Percentiles rank a stretch among this genome's conserved stretches.
phyloP scores from a whole-genome alignment of 2,329 filamentous ascomycete genomes.

The Cladophialophora immunda region DNA sequence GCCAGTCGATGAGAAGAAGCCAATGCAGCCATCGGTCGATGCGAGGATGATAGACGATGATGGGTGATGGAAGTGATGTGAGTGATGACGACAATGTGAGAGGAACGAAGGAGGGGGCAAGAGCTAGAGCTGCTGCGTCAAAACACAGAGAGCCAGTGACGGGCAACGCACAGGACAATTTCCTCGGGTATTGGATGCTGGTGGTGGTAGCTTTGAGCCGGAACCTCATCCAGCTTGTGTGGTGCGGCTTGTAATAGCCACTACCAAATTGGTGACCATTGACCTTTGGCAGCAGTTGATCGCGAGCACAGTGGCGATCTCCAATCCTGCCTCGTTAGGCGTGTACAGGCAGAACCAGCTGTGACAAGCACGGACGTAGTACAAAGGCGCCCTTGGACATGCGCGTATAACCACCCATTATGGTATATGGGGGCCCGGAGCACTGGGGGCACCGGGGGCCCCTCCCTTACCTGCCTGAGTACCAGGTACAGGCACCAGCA shows the following conservation, averaged over 20 bases:
- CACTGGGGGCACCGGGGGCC: not conserved
- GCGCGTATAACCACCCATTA: not conserved
- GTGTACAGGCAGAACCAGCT: not conserved
- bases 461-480: not conserved
- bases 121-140: not conserved
- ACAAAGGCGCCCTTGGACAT: not conserved
- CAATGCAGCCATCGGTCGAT: slow-evolving; percentile 5
- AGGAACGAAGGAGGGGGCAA: not conserved
- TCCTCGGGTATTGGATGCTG: slow-evolving; percentile 9
- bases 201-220: not conserved
- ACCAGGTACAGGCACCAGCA: too few species aligned
- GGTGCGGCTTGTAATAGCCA: not conserved
- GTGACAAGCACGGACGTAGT: not conserved
- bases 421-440: not conserved
- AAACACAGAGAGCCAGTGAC: not conserved
- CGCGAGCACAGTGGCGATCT: not conserved
- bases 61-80: not conserved
- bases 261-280: not conserved
- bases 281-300: not conserved
- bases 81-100: not conserved
- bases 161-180: not conserved
- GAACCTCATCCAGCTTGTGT: not conserved
- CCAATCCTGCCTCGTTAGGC: not conserved
- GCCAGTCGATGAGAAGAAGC: not conserved
- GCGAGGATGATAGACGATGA: not conserved